Evolutionary conservation across 306 rosid species (phyloP).

Genomic region (Echinosophora koreensis): DNA sequence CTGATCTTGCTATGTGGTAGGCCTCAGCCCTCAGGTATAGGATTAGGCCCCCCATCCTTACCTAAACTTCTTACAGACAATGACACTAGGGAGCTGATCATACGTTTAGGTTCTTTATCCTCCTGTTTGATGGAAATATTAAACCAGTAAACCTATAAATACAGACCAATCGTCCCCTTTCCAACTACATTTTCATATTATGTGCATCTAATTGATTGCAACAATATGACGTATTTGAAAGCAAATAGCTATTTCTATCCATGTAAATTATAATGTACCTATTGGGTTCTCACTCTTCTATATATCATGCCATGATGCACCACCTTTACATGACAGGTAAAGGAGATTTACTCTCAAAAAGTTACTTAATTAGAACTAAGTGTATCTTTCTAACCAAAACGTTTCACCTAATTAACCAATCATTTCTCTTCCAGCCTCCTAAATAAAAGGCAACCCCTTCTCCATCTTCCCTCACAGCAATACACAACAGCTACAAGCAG

Average conservation of each 20-base stretch:
- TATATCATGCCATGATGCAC: constrained; percentile 43
- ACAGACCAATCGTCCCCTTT: constrained; percentile 25
- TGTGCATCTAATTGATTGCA: constrained; percentile 40
- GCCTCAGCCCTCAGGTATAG: not conserved
- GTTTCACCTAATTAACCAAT: constrained; percentile 39
- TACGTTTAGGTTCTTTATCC: not conserved
- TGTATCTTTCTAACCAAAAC: constrained; percentile 40
- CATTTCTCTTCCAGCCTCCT: not conserved
- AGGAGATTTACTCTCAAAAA: constrained; percentile 31
- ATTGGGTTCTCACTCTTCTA: not conserved
- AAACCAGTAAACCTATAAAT: constrained; percentile 22
- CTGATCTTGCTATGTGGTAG: not conserved
- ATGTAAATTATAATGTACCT: not conserved
- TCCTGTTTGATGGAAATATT: constrained; percentile 37
- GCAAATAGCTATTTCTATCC: constrained; percentile 39
- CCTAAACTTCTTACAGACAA: constrained; percentile 2
- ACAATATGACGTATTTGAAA: constrained; percentile 37
- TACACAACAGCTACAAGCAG: not conserved
- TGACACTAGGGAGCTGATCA: not conserved
- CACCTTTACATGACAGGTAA: constrained; percentile 46
- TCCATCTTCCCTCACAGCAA: constrained; percentile 41
- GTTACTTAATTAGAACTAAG: constrained; percentile 14
- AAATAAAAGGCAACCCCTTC: constrained; percentile 48
- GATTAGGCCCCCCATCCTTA: constrained; percentile 29
- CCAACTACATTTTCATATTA: not conserved